phyloP scores from a whole-genome alignment of 768 basidiomycete genomes.

The Tulasnella sp. region DNA sequence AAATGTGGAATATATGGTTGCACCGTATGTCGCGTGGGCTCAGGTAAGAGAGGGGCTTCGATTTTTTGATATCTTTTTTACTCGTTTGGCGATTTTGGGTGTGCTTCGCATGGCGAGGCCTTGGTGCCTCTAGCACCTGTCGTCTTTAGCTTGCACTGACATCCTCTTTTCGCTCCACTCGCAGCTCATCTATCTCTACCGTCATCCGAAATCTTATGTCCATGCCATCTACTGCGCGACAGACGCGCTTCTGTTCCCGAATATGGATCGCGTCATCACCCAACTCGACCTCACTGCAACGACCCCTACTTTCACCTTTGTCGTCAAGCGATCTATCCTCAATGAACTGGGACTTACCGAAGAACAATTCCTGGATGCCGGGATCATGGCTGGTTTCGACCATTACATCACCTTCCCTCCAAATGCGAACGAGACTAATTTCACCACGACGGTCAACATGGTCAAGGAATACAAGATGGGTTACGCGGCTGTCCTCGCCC shows the following conservation, averaged over 20 bases:
- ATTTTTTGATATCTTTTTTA: not conserved
- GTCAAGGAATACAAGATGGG: slow-evolving; percentile 91
- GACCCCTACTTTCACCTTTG: slow-evolving; percentile 72
- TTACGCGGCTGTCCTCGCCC: slow-evolving; percentile 66
- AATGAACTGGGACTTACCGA: slow-evolving; percentile 61
- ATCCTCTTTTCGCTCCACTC: slow-evolving; percentile 1
- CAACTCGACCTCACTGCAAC: slow-evolving; percentile 69
- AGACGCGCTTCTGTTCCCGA: slow-evolving; percentile 84
- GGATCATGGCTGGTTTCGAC: slow-evolving; percentile 87
- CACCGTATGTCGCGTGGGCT: slow-evolving; percentile 92
- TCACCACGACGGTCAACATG: slow-evolving; percentile 87
- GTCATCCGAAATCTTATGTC: slow-evolving; percentile 88
- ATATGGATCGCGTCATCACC: slow-evolving; percentile 83
- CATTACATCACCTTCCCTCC: slow-evolving; percentile 76
- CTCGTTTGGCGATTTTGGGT: slow-evolving; percentile 2
- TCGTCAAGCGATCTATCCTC: slow-evolving; percentile 74
- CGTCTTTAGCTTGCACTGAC: not conserved
- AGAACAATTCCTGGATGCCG: slow-evolving; percentile 93
- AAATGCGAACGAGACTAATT: slow-evolving; percentile 69
- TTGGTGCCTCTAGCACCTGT: not conserved
- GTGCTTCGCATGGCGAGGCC: not conserved
- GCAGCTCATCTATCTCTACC: slow-evolving; percentile 90
- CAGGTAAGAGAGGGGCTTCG: slow-evolving; percentile 66
- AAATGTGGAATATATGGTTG: slow-evolving; percentile 92
- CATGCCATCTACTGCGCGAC: slow-evolving; percentile 90